These are phyloP conservation scores for Neurospora terricola DNA, from an alignment of 495 filamentous ascomycete genomes.

Conservation along the genomic window DNA sequence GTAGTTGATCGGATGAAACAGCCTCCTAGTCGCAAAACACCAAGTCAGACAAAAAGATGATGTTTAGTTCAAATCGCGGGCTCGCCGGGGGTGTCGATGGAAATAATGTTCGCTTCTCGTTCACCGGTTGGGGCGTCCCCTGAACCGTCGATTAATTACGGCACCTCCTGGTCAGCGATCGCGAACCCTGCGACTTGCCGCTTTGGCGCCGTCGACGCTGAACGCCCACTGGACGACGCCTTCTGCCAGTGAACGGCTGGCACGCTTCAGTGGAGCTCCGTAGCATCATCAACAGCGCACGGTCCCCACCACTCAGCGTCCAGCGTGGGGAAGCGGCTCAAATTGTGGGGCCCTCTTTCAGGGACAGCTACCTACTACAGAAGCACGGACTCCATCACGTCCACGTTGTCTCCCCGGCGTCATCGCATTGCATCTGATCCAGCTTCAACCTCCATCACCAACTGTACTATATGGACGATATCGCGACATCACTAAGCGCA, in stretches of 20 bases:
- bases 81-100: background rate
- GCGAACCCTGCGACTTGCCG: background rate
- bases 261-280: background rate
- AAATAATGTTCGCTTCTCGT: background rate
- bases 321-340: background rate
- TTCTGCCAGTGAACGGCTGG: background rate
- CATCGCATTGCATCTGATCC: background rate
- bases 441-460: background rate
- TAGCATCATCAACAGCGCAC: background rate
- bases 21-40: background rate
- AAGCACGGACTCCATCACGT: slow-evolving; percentile 7
- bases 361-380: background rate
- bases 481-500: slow-evolving; percentile 1
- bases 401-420: slow-evolving; percentile 8
- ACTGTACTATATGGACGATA: slow-evolving; percentile 6
- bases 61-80: background rate
- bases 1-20: background rate
- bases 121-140: background rate
- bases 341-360: background rate
- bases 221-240: background rate
- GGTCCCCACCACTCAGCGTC: background rate
- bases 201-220: background rate
- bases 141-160: background rate
- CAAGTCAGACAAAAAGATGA: background rate
- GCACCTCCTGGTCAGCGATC: background rate